phyloP scores from a whole-genome alignment of 2,329 filamentous ascomycete species.

The Alternaria sp. region DNA sequence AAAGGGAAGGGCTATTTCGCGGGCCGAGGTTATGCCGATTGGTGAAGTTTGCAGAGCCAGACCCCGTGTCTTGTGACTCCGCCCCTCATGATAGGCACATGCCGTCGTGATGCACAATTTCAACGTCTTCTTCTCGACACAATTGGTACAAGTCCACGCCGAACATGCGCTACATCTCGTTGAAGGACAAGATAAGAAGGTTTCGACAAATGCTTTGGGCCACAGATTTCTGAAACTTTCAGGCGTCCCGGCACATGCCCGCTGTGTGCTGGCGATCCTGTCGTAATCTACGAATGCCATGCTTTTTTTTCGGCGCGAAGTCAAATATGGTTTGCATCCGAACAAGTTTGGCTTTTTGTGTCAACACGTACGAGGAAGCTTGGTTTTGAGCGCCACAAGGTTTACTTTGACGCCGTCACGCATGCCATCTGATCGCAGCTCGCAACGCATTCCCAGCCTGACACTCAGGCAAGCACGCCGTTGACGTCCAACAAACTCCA shows the following conservation, averaged over 20 bases:
- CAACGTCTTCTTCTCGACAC: not conserved
- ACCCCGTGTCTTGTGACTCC: not conserved
- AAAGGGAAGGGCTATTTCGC: not conserved
- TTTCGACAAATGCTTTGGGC: not conserved
- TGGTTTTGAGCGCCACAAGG: not conserved
- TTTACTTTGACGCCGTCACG: not conserved
- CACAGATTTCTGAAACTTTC: not conserved
- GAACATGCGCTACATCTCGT: not conserved
- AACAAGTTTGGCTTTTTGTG: not conserved
- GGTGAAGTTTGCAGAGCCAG: not conserved
- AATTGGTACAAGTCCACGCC: not conserved
- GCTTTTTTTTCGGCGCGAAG: not conserved
- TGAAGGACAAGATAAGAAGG: not conserved
- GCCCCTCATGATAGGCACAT: not conserved
- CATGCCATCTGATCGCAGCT: not conserved
- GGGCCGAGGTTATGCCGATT: not conserved
- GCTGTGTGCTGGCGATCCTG: not conserved
- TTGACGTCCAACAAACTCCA: not conserved
- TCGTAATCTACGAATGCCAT: not conserved
- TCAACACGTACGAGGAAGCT: not conserved
- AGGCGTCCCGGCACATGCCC: not conserved
- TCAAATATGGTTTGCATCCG: not conserved
- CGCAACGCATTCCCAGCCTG: not conserved
- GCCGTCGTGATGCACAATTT: not conserved
- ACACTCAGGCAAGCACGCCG: not conserved